Evolutionary conservation across 208 protist genomes (phyloP).

Genomic region (Blastocrithidia nonstop): DNA sequence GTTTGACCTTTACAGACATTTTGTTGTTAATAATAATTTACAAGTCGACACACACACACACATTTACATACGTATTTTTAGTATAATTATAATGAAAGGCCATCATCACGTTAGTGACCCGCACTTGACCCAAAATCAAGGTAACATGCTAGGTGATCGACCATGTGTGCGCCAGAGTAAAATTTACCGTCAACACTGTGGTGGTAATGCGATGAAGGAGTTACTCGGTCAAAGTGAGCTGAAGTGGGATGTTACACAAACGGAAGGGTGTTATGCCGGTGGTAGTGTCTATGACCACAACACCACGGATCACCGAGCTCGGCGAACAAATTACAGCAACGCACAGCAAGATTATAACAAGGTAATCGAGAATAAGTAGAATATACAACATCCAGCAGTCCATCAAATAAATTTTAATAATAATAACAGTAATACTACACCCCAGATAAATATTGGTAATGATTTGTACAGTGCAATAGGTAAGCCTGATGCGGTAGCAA

Average conservation of each 20-base stretch:
- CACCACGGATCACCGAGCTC: slow-evolving; percentile 16
- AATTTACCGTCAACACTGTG: slow-evolving; percentile 58
- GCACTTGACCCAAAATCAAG: slow-evolving; percentile 68
- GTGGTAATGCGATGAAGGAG: slow-evolving; percentile 79
- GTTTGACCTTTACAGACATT: too few relatives aligned
- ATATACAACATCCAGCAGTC: too few relatives aligned
- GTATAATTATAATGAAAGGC: slow-evolving; percentile 19
- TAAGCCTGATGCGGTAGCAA: too few relatives aligned
- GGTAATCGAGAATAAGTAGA: slow-evolving; percentile 6
- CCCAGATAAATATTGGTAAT: too few relatives aligned
- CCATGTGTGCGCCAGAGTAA: slow-evolving; percentile 77
- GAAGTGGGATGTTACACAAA: slow-evolving; percentile 65
- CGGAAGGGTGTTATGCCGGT: slow-evolving; percentile 60
- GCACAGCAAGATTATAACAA: too few relatives aligned
- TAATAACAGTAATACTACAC: too few relatives aligned
- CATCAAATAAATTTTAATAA: neutral
- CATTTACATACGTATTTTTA: neutral
- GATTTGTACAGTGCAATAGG: too few relatives aligned
- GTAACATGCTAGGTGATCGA: slow-evolving; percentile 74
- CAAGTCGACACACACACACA: slow-evolving; percentile 6
- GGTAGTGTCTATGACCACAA: slow-evolving; percentile 59
- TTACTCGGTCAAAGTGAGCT: slow-evolving; percentile 63
- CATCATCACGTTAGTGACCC: slow-evolving; percentile 45
- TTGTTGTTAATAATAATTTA: too few relatives aligned
- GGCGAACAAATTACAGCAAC: neutral